A percentile compares a stretch with the other conserved stretches of the same genome.
Conservation (phyloP, 192 early-diverging fungal genomes). For the Thoreauomyces humboldtii region DNA sequence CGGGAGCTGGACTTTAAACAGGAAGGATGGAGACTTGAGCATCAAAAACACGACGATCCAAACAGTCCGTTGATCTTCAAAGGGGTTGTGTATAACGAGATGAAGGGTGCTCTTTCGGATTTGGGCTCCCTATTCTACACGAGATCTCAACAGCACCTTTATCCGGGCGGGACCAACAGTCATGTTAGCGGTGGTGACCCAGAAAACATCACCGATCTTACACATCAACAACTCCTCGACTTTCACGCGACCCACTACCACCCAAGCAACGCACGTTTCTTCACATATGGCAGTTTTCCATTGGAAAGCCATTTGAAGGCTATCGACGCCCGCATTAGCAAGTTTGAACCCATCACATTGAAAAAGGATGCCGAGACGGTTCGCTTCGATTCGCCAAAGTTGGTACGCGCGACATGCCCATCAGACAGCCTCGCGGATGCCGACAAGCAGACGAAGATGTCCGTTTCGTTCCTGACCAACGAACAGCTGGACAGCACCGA, state of each 20-base stretch:
- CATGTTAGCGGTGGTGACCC: constrained; percentile 91
- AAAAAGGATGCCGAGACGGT: constrained; percentile 42
- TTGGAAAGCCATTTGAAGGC: constrained; percentile 70
- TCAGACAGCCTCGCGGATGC: constrained; percentile 67
- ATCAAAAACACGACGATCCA: constrained; percentile 65
- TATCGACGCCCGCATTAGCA: constrained; percentile 63
- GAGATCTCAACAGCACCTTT: constrained; percentile 77
- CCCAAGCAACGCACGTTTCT: constrained; percentile 88
- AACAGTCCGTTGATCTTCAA: constrained; percentile 77
- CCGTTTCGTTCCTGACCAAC: constrained; percentile 46
- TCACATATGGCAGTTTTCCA: constrained; percentile 84
- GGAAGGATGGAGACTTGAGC: constrained; percentile 93
- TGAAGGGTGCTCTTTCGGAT: constrained; percentile 88
- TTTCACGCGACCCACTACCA: constrained; percentile 89
- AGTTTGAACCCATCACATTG: constrained; percentile 46
- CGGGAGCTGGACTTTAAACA: constrained; percentile 84
- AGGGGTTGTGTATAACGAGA: constrained; percentile 97
- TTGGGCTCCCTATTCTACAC: constrained; percentile 73
- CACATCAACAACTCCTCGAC: constrained; percentile 72
- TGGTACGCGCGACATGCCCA: constrained; percentile 48
- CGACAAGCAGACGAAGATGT: constrained; percentile 77
- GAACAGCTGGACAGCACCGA: constrained; percentile 71
- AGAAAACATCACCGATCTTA: constrained; percentile 79
- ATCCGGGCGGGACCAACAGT: constrained; percentile 77
- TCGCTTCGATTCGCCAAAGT: constrained; percentile 37